Base-by-base conservation (phyloP, 2,329 filamentous ascomycete species). In the Biscogniauxia mediterranea region DNA sequence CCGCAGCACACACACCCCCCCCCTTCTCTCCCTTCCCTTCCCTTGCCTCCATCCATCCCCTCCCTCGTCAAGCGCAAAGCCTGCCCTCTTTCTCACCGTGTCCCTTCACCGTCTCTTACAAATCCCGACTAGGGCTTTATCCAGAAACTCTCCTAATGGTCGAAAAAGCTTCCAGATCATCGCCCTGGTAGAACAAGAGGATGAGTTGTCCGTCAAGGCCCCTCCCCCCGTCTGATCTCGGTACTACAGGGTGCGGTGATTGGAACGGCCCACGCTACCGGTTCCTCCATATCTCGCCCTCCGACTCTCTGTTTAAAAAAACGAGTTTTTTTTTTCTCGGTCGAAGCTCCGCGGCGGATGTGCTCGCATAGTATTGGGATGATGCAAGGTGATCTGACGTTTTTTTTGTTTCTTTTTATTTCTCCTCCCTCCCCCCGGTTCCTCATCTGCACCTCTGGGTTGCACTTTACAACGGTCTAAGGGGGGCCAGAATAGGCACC, bases 271-370 rank as follows among this genome's bases (percentile, higher is more conserved):
- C 61, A 54, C 54, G 57, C 64, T 67, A 63, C 65, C 65, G 65
- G 38, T 46, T 46, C 28, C 38, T 46, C 38, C 17, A 46, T 46
- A 5, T 46, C 38, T 46, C 38, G 17, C 38, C 3, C 15, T 42
- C 13, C 26, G 26, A 67, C 65, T 63, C 63, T 65, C 59, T 60
- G 61, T 63, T 59, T 54, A 58, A 59, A 64, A 58, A 59, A 64
- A 66, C 62, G 62, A 64, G 62, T 63, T 66, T 59, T 6, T 23
- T 23, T 23, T 23, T 5, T 23, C 38, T 46, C 38, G 38, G 38
- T 60, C 62, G 58, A 61, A 60, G 60, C 62, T 64, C 64, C 62
- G 64, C 62, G 64, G 64, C 62, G 66, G 66, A 66, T 68, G 66
- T 66, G 64, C 66, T 65, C 62, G 64, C 66, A 68, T 66, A 58